Conservation (phyloP, 208 protist genomes). For the Giardia muris region DNA sequence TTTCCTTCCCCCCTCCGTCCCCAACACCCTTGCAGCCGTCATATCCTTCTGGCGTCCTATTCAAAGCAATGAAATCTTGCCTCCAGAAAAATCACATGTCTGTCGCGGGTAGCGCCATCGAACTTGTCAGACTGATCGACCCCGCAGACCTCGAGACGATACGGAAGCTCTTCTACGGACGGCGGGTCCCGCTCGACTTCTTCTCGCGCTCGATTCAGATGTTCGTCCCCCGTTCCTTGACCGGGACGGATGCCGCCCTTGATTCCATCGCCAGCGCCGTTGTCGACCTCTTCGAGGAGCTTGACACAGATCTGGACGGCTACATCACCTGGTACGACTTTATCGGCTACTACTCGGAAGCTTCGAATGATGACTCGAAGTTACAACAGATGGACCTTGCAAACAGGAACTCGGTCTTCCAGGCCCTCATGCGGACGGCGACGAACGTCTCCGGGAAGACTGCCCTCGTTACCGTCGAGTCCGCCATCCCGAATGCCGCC, state of each 20-base stretch:
- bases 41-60: too few relatives aligned
- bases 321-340: slow-evolving; percentile 22
- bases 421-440: background rate
- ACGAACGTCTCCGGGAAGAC: background rate
- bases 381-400: background rate
- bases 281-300: slow-evolving; percentile 18
- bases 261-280: background rate
- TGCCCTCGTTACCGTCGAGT: slow-evolving; percentile 1
- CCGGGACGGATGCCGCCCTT: background rate
- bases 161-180: background rate
- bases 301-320: slow-evolving; percentile 23
- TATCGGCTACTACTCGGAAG: slow-evolving; percentile 21
- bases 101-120: background rate
- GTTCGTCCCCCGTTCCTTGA: background rate
- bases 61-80: too few relatives aligned
- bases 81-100: too few relatives aligned
- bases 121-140: slow-evolving; percentile 12
- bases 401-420: background rate
- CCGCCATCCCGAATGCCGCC: background rate
- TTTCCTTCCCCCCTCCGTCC: too few relatives aligned
- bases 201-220: background rate
- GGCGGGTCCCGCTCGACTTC: background rate
- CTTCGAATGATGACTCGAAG: background rate
- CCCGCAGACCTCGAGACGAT: slow-evolving; percentile 17
- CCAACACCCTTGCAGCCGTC: too few relatives aligned